Base-by-base conservation (phyloP, 176 grass and related monocot species). In the Cenchrus americanus region DNA sequence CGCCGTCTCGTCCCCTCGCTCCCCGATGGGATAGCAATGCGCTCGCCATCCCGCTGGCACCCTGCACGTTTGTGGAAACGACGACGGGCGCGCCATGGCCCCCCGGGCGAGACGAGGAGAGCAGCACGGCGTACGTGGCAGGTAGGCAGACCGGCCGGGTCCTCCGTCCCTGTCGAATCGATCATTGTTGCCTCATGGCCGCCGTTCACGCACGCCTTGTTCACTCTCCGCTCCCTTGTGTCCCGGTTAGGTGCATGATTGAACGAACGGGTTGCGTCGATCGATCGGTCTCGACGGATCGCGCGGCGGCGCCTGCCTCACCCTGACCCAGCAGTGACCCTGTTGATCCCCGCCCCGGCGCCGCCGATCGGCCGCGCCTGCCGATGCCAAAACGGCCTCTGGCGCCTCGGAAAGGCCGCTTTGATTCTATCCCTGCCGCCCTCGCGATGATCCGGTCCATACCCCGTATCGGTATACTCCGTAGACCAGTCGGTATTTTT, bases 341-440 rank as follows among this genome's bases (percentile, higher is more conserved):
- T 30, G 27, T 30, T 30, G 5, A 44, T 14, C 68, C 44, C 44
- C 21, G n/a, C 69, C n/a, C 44, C 42, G 6, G 42, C 42, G 42
- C 43, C 43, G 10, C 42, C 42, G 55, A 58, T 58, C 55, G 55
- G 55, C 55, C 17, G 58, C 58, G n/a, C n/a, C 22, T 23, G n/a
- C 2, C 21, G n/a, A 61, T n/a, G 10, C 58, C 57, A 6, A 61
- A n/a, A 37, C 54, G 23, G 68, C 54, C 54, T 73, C 11, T 62
- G 2, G 42, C 68, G 42, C 24, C 54, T 59, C 42, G 66, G 41
- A 82, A 72, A 58, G 67, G 80, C 67, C 67, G 67, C 17, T 43
- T 23, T 24, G 4, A 17, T 4, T 19, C 0, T 58, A 58, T 7
- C 19, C 5, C 10, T 13, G 10, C 47, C 10, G 47, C 10, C 47